These are phyloP conservation scores for Mycena metata DNA, from an alignment of 768 basidiomycete species.

Conservation along the genomic window DNA sequence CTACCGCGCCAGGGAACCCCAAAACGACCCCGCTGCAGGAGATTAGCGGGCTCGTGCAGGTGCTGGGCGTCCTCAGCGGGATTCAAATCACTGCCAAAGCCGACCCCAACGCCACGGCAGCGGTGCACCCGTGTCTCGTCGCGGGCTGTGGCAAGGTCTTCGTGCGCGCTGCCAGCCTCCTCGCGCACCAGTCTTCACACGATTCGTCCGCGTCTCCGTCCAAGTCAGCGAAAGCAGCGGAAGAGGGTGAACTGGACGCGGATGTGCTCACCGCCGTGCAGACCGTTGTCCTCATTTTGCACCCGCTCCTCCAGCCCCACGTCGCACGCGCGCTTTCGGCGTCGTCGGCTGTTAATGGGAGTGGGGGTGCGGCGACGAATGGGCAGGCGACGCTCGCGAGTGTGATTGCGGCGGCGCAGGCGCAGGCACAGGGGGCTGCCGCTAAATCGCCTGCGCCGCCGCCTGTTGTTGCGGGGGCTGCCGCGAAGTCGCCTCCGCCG, in stretches of 20 bases:
- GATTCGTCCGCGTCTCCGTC: constrained; percentile 53
- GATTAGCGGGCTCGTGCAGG: constrained; percentile 85
- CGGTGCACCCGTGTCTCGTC: constrained; percentile 85
- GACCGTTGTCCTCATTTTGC: constrained; percentile 65
- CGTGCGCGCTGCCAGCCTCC: constrained; percentile 75
- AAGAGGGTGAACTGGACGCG: constrained; percentile 74
- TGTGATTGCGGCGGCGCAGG: constrained; percentile 62
- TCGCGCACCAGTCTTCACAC: constrained; percentile 65
- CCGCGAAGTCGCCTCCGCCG: too few relatives aligned
- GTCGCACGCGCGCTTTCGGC: constrained; percentile 69
- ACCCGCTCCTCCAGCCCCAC: constrained; percentile 67
- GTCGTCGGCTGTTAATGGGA: constrained; percentile 25
- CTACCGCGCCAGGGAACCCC: constrained; percentile 59
- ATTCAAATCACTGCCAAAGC: constrained; percentile 69
- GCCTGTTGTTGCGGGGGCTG: too few relatives aligned
- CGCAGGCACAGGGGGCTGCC: too few relatives aligned
- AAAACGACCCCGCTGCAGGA: constrained; percentile 77
- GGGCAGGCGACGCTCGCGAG: constrained; percentile 80
- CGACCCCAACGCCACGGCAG: constrained; percentile 74
- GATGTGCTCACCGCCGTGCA: constrained; percentile 65
- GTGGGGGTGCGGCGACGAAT: constrained; percentile 42
- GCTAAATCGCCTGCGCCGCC: too few relatives aligned
- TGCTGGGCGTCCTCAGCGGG: constrained; percentile 83
- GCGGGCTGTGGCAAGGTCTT: constrained; percentile 77
- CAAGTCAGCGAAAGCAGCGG: constrained; percentile 51